Evolutionary conservation across 225 moss, liverwort and hornwort species (phyloP), one percentile per base, ranked within the genome.

Genomic region (Takakia lepidozioides): DNA sequence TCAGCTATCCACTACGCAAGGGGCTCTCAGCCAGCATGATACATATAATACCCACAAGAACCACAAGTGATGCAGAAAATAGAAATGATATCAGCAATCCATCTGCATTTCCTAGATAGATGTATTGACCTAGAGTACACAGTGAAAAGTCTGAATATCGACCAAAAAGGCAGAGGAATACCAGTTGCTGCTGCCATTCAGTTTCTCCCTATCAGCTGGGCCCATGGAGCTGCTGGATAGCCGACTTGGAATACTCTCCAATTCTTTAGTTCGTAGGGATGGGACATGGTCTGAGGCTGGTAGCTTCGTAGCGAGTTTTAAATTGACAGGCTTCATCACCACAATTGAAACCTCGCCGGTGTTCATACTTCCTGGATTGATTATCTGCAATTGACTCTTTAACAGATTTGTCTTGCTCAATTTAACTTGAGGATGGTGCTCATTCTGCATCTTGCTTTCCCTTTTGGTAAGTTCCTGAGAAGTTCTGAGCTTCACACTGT

Each of bases 331-430:
- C 49, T 73, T 78, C 69, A 74, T 78, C 26, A 78, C 62, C 0
- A 78, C 78, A 43, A 78, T 78, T 2, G 73, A 70, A 15, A 63
- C 73, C 53, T 73, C 76, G 15, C 49, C 71, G 24, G 56, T 49
- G 28, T 54, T 14, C 52, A n/a, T n/a, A n/a, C n/a, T n/a, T n/a
- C n/a, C n/a, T n/a, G n/a, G n/a, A n/a, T n/a, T n/a, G n/a, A n/a
- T n/a, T n/a, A n/a, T n/a, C n/a, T n/a, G n/a, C n/a, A n/a, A n/a
- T n/a, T n/a, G n/a, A n/a, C n/a, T n/a, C n/a, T n/a, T n/a, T n/a
- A n/a, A n/a, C n/a, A n/a, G n/a, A n/a, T n/a, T n/a, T n/a, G n/a
- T n/a, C n/a, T n/a, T n/a, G n/a, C n/a, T n/a, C n/a, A n/a, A n/a
- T n/a, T 42, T 21, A 61, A 41, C 7, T 43, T 56, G 65, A 49